These are phyloP conservation scores for Hirschfeldia incana DNA, from an alignment of 345 rosid species.

Conservation along the genomic window DNA sequence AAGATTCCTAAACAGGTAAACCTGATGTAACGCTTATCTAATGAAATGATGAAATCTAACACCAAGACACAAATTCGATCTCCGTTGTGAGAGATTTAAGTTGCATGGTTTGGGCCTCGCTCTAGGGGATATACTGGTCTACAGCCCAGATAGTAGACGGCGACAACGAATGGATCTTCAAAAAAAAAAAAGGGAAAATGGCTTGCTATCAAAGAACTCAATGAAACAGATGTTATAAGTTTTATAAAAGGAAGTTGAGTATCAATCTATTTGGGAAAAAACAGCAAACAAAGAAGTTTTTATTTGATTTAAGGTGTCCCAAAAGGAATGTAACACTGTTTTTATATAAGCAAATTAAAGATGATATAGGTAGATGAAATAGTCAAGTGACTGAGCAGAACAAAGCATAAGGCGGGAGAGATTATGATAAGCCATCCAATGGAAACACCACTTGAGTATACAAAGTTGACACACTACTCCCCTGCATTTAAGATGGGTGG, in stretches of 20 bases:
- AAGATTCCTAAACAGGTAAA: conserved; percentile 18
- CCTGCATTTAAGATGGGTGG: conserved; percentile 29
- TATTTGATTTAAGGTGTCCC: conserved; percentile 6
- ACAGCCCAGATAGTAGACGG: neutral
- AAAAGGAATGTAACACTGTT: neutral
- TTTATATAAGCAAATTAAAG: neutral
- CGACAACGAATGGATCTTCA: conserved; percentile 3
- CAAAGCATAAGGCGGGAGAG: conserved; percentile 5
- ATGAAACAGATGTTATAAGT: neutral
- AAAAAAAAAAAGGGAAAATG: conserved; percentile 10
- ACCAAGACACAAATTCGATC: neutral
- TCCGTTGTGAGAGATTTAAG: neutral
- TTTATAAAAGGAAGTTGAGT: neutral
- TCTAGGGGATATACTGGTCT: neutral
- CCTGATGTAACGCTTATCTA: neutral
- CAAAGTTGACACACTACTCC: conserved; percentile 20
- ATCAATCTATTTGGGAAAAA: neutral
- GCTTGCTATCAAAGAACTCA: neutral
- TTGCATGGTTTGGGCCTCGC: neutral
- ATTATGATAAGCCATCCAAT: conserved; percentile 18
- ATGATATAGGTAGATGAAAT: neutral
- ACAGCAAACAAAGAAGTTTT: neutral
- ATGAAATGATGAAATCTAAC: neutral
- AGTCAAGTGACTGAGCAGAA: neutral
- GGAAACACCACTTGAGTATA: conserved; percentile 17